Conservation (phyloP, 345 rosid species). For the Brassica cretica region DNA sequence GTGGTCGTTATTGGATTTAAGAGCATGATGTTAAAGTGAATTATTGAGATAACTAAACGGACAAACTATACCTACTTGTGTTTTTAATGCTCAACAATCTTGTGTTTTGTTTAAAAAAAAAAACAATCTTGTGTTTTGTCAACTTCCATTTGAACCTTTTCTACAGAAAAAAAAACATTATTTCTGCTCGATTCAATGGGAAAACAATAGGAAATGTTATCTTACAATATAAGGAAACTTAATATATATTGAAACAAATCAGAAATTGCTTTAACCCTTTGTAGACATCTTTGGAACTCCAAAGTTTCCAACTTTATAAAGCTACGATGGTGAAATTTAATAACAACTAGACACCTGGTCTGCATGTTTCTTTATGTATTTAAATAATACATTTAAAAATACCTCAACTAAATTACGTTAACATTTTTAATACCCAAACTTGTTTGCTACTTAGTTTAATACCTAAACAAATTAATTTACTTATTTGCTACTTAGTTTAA, state of each 20-base stretch:
- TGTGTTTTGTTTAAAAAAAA: conserved; percentile 14
- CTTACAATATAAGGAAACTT: too few relatives aligned
- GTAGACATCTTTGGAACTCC: not conserved
- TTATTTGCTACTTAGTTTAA: too few relatives aligned
- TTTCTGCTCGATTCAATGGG: not conserved
- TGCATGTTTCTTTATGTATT: not conserved
- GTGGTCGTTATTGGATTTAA: conserved; percentile 24
- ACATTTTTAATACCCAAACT: too few relatives aligned
- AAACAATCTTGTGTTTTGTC: conserved; percentile 33
- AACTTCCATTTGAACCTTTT: conserved; percentile 12
- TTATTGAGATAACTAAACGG: conserved; percentile 13
- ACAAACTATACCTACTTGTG: conserved; percentile 26
- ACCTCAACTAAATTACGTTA: too few relatives aligned
- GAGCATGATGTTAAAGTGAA: conserved; percentile 8
- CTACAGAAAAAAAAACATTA: not conserved
- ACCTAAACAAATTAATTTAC: too few relatives aligned
- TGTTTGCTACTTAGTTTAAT: too few relatives aligned
- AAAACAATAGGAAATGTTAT: not conserved
- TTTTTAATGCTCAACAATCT: conserved; percentile 24
- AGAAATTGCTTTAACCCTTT: not conserved
- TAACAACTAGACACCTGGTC: not conserved
- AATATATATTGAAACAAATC: not conserved
- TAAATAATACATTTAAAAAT: not conserved
- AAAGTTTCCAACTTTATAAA: not conserved
- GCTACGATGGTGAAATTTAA: not conserved